Base-by-base conservation (phyloP, 345 rosid genomes). In the Clarkia xantiana region DNA sequence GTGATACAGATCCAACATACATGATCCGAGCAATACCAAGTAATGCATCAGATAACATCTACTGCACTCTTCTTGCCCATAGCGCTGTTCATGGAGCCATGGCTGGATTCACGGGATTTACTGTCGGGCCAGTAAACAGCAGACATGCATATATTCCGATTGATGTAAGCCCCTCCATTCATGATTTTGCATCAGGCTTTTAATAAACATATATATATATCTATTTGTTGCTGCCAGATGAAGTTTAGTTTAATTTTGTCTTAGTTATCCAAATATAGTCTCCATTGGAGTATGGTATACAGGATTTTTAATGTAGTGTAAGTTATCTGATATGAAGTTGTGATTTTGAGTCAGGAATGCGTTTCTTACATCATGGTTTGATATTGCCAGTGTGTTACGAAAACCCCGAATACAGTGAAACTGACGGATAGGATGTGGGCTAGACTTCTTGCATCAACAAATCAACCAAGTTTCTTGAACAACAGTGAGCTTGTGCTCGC, bases 51-150 rank as follows among this genome's bases (percentile, higher is more conserved):
- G 95, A 90, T 79, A 90, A 86, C 64, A 75, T 86, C 18, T 90
- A 83, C 69, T 90, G 97, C 80, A 90, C 93, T 55, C 97, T 86
- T 69, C 96, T 86, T 52, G 97, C 97, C 47, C 96, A 86, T 15
- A 76, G 86, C 74, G 88, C 97, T 0, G 89, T 90, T 60, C 96
- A 90, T 70, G 96, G 97, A 63, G 89, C 96, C 70, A 90, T 90
- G 97, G 94, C 94, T 51, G 96, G 96, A 62, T 86, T 67, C 71
- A 77, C 96, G 6, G 97, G 96, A 64, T 90, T 90, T 75, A 86
- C 94, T 0, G 94, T 86, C 20, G 98, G 96, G 52, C 96, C 89
- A 25, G 96, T 86, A 50, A 91, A 81, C 67, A 80, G 96, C 69
- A 79, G 65, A 63, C 98, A 81, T 59, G 94, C 94, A 40, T 86